Evolutionary conservation across 2,329 filamentous ascomycete species (phyloP), one percentile per base, ranked within the genome.

Genomic region (Clonostachys solani): DNA sequence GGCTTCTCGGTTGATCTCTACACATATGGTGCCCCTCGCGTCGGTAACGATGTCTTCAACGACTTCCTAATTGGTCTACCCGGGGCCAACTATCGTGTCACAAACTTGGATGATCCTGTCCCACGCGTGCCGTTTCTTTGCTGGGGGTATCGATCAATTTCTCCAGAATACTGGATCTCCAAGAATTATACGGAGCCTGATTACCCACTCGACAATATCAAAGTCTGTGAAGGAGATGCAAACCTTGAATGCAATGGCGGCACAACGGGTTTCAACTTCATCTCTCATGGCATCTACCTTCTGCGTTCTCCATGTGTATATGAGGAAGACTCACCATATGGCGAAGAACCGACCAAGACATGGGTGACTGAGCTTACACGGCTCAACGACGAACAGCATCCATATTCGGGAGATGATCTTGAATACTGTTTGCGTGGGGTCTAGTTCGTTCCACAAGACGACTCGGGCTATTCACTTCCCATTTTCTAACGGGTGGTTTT

Each of bases 161-260:
- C 72, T n/a, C 84, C 86, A 2, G 87, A 90, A 70, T 88, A 83
- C 66, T 89, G 80, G 74, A 68, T 86, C 34, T 60, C 67, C 8
- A 58, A 56, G 33, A 69, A 69, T n/a, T 52, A 60, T 15, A 56
- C 52, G 44, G 66, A 62, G 6, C 53, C 61, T 37, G 53, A 64
- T 50, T 75, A 75, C 55, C 51, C 54, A 10, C 51, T 70, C 34
- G 47, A 43, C 5, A 67, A 76, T 43, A 56, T 82, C 54, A 55
- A 64, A 44, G 62, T 74, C 19, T 83, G 78, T 65, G 49, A 60
- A 13, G 80, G 80, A 50, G 67, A 64, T 48, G 63, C 64, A 17
- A 80, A 73, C 58, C 56, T 63, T 12, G 38, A 49, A 33, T 82
- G 80, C 64, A 82, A 81, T 55, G 78, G 57, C 15, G 71, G 71